These are phyloP conservation scores for Thelephora aurantiotincta DNA, from an alignment of 768 basidiomycete species.

Conservation along the genomic window DNA sequence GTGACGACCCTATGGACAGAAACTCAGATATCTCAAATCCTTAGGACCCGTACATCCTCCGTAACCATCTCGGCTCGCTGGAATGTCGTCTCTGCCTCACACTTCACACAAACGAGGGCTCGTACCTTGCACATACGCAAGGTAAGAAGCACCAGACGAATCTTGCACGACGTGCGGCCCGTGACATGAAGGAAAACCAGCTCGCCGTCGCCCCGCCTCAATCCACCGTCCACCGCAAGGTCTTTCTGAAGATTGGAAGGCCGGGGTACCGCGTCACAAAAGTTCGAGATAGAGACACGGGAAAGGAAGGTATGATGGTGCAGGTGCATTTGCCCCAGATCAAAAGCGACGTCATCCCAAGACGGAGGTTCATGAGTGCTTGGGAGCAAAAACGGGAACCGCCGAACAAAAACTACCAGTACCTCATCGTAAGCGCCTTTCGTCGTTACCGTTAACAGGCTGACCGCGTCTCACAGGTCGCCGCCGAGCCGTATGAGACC, in stretches of 20 bases:
- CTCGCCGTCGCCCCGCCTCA: slow-evolving; percentile 79
- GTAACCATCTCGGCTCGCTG: slow-evolving; percentile 95
- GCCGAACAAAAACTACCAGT: slow-evolving; percentile 94
- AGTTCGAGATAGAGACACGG: slow-evolving; percentile 80
- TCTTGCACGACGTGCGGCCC: slow-evolving; percentile 91
- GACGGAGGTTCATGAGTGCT: slow-evolving; percentile 89
- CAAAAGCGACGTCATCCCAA: slow-evolving; percentile 69
- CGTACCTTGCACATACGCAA: slow-evolving; percentile 97
- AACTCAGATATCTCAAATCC: not conserved
- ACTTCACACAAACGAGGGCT: slow-evolving; percentile 98
- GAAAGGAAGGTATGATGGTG: slow-evolving; percentile 95
- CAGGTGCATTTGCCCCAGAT: slow-evolving; percentile 95
- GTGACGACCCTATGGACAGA: not conserved
- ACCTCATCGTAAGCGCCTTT: slow-evolving; percentile 68
- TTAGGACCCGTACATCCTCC: slow-evolving; percentile 95
- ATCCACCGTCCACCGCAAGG: slow-evolving; percentile 74
- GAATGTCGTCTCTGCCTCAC: slow-evolving; percentile 98
- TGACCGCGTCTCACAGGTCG: slow-evolving; percentile 51
- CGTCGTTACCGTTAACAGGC: not conserved
- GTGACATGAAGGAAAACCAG: slow-evolving; percentile 88
- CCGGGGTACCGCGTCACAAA: slow-evolving; percentile 96
- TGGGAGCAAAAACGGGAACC: slow-evolving; percentile 96
- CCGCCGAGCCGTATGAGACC: slow-evolving; percentile 98
- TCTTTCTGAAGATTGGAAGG: slow-evolving; percentile 93
- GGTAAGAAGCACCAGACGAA: slow-evolving; percentile 99